Evolutionary conservation across 768 basidiomycete species (phyloP).

Genomic region (Cystofilobasidium macerans): DNA sequence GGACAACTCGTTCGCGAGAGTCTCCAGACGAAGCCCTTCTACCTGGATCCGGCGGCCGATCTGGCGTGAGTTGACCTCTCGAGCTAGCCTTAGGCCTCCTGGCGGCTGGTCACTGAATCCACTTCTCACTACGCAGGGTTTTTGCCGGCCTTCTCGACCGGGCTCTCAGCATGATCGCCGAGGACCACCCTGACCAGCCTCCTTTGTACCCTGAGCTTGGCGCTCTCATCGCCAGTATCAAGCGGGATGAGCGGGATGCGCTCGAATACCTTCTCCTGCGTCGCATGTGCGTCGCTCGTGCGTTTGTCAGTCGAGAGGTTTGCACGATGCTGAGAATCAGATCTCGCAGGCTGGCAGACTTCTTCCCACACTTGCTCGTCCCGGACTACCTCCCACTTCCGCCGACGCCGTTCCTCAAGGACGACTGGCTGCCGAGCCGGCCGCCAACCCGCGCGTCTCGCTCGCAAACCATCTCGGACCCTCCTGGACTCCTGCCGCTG

Average conservation of each 20-base stretch:
- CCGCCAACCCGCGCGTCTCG: background rate
- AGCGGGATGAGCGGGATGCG: slow-evolving; percentile 8
- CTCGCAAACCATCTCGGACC: background rate
- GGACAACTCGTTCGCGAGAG: background rate
- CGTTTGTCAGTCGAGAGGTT: background rate
- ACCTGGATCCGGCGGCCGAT: slow-evolving; percentile 6
- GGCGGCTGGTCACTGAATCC: too few relatives aligned
- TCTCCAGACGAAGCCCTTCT: background rate
- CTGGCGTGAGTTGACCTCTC: slow-evolving; percentile 6
- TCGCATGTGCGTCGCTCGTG: background rate
- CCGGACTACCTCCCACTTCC: background rate
- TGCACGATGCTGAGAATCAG: background rate
- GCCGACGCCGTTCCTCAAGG: background rate
- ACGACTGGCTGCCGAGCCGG: background rate
- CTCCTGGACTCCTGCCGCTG: background rate
- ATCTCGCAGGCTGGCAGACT: background rate
- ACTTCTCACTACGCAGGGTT: background rate
- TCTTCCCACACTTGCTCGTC: background rate
- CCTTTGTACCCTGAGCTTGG: background rate
- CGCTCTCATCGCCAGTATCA: background rate
- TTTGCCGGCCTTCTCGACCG: background rate
- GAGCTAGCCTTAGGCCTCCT: background rate
- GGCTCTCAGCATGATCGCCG: background rate
- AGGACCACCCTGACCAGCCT: background rate
- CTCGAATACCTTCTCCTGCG: background rate